Evolutionary conservation across 441 rosid genomes (phyloP), one percentile per base, ranked within the genome.

Genomic region (Gossypium lobatum): DNA sequence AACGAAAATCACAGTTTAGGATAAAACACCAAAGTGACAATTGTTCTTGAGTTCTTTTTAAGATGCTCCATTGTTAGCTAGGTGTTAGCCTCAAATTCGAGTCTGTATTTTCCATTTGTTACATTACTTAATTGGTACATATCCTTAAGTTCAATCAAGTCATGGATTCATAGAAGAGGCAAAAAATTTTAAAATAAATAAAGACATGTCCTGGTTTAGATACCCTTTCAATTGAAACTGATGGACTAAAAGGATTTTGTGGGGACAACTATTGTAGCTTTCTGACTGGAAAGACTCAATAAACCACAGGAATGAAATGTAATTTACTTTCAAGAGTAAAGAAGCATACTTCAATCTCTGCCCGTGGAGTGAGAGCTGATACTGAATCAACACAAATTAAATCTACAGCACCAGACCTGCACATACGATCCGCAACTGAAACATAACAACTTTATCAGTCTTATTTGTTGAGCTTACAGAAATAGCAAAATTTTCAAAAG

Each of bases 401-500:
- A 82, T 94, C 97, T 66, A 94, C 78, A 0, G 97, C 98, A 77
- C 95, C 96, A 62, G 97, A 94, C 75, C 98, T 88, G 86, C 98
- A 92, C 97, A 92, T 92, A 70, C 98, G 97, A 83, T 94, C 98
- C 26, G 97, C 98, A 81, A 88, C 98, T 92, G 97, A 73, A 61
- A 73, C 25, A 73, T n/a, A 76, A 70, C 0, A 81, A 70, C 18
- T 64, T 46, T 11, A 73, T 85, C 74, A 82, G 69, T 64, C 55
- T 55, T 16, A 61, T 18, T 21, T 9, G 13, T 50, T 8, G 46
- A 68, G 60, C 60, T 16, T 50, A 21, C 11, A 73, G 0, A 16
- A 9, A 48, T 18, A 39, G 55, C 52, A 61, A 70, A 77, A 48
- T 48, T 23, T 34, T 59, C 10, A 31, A 31, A 58, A 59, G 74